Base-by-base conservation (phyloP, 768 basidiomycete species). In the Termitomyces eurrhizus region DNA sequence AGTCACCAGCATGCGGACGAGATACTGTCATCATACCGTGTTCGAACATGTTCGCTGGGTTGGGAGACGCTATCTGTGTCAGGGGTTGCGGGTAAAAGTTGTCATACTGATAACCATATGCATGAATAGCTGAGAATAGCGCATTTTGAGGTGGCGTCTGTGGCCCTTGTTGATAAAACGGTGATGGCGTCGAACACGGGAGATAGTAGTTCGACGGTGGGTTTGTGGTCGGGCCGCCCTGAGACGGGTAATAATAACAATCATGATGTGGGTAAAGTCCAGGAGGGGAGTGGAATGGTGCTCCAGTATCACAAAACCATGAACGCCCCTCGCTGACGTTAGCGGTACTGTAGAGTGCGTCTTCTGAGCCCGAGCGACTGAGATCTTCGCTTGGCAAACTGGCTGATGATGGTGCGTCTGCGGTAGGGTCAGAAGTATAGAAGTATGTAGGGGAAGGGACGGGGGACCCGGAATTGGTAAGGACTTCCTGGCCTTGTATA, bases 271-370 rank as follows among this genome's bases (percentile, higher is more conserved):
- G 52, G 45, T 61, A 65, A 49, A 60, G 45, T 26, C 60, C 61
- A 48, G 62, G 58, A 11, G 41, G 46, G 26, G 42, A 42, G 11
- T 62, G 50, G 21, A 63, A 66, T 58, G 58, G 54, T 39, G 62
- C 64, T 35, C 65, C 59, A 16, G 53, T 57, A 24, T 70, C 67
- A 51, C 60, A 62, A 21, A 45, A n/a, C 42, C 46, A 56, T 41
- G 41, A 48, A 54, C 57, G 48, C 44, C 58, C 59, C 16, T 62
- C 41, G 26, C 16, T n/a, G 14, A 24, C 37, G 35, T 12, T 24
- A 21, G 74, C 68, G 45, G 75, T 70, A 70, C 77, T 79, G 62
- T 78, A 78, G 56, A 75, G 67, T 16, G 75, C 63, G 56, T 75
- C 72, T 61, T 76, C 77, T 51, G 52, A 29, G 5, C 33, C 35